Conservation (phyloP, 768 basidiomycete species). For the Mycena vitilis region DNA sequence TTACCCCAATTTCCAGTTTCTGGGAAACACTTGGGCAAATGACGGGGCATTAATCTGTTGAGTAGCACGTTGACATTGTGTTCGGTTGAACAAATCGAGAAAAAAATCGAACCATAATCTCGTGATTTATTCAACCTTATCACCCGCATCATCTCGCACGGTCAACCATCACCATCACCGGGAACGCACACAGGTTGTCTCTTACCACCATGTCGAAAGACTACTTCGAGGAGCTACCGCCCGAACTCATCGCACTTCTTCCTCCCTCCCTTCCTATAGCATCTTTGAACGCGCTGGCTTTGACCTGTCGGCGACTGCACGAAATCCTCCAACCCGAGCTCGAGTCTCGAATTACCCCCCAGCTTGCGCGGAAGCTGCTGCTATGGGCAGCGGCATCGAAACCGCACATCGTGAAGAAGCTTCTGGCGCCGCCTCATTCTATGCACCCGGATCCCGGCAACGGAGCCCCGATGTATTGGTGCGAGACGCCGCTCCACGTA, state of each 20-base stretch:
- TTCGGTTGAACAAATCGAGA: no score
- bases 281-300: neutral
- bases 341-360: conserved; percentile 16
- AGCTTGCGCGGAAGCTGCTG: neutral
- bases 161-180: no score
- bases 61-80: no score
- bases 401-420: conserved; percentile 17
- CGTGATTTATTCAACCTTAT: no score
- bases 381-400: conserved; percentile 6
- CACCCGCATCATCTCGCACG: no score
- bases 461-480: neutral
- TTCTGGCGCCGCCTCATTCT: conserved; percentile 13
- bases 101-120: no score
- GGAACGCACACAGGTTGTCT: no score
- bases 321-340: conserved; percentile 27
- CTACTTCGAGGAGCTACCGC: conserved; percentile 13
- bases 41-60: no score
- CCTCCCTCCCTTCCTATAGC: neutral
- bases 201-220: conserved; percentile 3
- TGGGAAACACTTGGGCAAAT: no score
- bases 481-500: neutral
- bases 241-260: conserved; percentile 15
- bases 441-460: neutral
- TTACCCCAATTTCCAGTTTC: no score
- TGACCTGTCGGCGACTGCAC: conserved; percentile 7